phyloP scores from a whole-genome alignment of 306 rosid genomes.

The Carpinus fangiana region DNA sequence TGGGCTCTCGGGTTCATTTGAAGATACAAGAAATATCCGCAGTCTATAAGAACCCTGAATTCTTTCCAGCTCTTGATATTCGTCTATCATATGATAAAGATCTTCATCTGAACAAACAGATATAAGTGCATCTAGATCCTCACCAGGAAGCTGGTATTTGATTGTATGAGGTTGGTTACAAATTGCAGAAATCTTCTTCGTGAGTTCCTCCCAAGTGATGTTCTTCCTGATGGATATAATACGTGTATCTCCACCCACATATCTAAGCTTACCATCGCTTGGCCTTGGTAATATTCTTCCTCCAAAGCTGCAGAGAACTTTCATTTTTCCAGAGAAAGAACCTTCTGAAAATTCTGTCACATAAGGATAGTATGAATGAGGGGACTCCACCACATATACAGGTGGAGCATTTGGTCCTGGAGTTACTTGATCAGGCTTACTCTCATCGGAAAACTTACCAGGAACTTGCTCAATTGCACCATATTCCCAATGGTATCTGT shows the following conservation, averaged over 20 bases:
- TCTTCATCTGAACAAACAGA: conserved; percentile 94
- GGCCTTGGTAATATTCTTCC: conserved; percentile 90
- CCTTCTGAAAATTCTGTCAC: conserved; percentile 47
- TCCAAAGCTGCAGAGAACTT: conserved; percentile 91
- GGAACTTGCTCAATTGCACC: conserved; percentile 49
- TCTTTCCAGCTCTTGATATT: conserved; percentile 78
- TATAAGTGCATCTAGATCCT: conserved; percentile 94
- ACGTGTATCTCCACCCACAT: conserved; percentile 90
- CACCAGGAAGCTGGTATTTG: conserved; percentile 97
- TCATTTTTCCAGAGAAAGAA: conserved; percentile 56
- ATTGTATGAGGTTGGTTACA: conserved; percentile 70
- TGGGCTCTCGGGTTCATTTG: conserved; percentile 69
- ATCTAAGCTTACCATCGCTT: conserved; percentile 78
- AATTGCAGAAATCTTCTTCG: conserved; percentile 62
- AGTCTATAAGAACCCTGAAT: conserved; percentile 72
- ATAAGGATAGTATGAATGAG: conserved; percentile 46
- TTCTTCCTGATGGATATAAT: conserved; percentile 64
- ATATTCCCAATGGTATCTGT: conserved; percentile 46
- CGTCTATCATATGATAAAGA: conserved; percentile 90
- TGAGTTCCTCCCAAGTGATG: conserved; percentile 59
- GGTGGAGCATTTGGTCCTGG: conserved; percentile 41
- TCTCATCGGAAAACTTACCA: conserved; percentile 39
- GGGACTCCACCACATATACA: conserved; percentile 45
- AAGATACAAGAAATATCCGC: conserved; percentile 77
- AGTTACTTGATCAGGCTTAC: conserved; percentile 30